These are phyloP conservation scores for Pseudogymnoascus sp. DNA, from an alignment of 2,329 filamentous ascomycete species.

Conservation along the genomic window DNA sequence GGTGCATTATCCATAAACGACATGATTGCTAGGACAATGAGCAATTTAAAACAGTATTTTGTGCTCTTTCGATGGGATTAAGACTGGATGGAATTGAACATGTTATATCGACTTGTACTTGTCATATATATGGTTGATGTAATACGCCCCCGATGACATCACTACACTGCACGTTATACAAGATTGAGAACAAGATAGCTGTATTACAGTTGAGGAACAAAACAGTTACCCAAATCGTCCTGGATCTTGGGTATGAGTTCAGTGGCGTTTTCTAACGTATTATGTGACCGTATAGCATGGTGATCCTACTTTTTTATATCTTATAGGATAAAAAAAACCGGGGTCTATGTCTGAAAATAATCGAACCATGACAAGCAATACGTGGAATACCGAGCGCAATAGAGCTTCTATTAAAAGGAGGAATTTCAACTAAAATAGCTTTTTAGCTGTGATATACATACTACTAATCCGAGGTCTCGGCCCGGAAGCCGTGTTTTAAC, in stretches of 20 bases:
- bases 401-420: constrained; percentile 2
- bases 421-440: neutral
- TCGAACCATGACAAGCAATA: neutral
- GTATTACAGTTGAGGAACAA: neutral
- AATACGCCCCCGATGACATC: constrained; percentile 1
- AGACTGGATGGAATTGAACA: neutral
- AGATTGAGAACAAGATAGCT: neutral
- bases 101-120: constrained; percentile 1
- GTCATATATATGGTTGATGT: constrained; percentile 5
- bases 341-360: neutral
- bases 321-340: neutral
- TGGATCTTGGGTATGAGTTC: neutral
- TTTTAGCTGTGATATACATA: constrained; percentile 3
- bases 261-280: neutral
- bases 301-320: neutral
- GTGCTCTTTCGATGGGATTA: neutral
- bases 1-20: constrained; percentile 6
- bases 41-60: neutral
- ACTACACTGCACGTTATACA: neutral
- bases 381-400: neutral
- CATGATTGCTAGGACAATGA: neutral
- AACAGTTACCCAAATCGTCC: neutral
- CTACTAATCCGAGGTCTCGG: neutral
- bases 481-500: neutral
- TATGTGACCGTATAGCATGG: neutral